Conservation (phyloP, 202 grass and related monocot genomes). For the Dendrocalamus latiflorus region DNA sequence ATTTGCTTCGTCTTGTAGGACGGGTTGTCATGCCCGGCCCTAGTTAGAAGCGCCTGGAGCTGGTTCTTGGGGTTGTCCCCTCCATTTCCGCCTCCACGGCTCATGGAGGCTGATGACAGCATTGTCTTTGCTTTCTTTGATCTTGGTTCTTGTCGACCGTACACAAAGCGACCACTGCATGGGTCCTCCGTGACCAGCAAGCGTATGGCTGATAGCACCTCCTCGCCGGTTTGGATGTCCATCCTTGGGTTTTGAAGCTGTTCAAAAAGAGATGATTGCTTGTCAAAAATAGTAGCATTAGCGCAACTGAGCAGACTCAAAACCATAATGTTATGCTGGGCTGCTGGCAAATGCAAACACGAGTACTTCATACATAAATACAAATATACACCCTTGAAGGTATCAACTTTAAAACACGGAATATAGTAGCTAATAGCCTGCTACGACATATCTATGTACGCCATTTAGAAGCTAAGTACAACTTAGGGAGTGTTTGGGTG, state of each 20-base stretch:
- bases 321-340: neutral
- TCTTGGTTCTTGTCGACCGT: conserved; percentile 65
- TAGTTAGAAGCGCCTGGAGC: conserved; percentile 65
- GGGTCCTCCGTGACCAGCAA: conserved; percentile 74
- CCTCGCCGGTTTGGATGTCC: conserved; percentile 72
- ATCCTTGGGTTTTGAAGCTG: conserved; percentile 93
- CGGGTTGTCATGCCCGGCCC: conserved; percentile 70
- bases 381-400: neutral
- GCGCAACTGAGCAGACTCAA: neutral
- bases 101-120: conserved; percentile 33
- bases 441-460: neutral
- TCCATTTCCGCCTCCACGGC: conserved; percentile 42
- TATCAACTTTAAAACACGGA: neutral
- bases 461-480: neutral
- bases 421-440: neutral
- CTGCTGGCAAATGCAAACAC: neutral
- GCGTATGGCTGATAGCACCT: conserved; percentile 78
- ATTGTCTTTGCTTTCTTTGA: conserved; percentile 57
- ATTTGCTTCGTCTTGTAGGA: conserved; percentile 82
- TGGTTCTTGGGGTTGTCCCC: conserved; percentile 94
- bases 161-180: conserved; percentile 76
- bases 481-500: neutral
- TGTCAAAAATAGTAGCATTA: neutral
- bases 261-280: neutral
- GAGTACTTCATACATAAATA: neutral